Percentiles rank a stretch among this genome's conserved stretches.
These are phyloP conservation scores for Sphagnurus paluster DNA, from an alignment of 1,284 basidiomycete species.

Conservation along the genomic window DNA sequence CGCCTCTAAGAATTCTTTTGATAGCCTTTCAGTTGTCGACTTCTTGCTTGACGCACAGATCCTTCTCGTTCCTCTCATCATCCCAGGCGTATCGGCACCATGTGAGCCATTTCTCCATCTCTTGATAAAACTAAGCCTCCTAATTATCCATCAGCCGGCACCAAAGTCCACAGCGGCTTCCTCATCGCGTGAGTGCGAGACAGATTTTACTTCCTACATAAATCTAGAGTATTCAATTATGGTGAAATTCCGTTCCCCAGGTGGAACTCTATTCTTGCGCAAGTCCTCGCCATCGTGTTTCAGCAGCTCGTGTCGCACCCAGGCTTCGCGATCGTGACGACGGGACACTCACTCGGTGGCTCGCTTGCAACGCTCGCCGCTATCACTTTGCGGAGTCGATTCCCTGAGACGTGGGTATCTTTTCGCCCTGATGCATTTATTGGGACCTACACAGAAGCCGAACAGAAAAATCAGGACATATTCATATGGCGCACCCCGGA, in stretches of 20 bases:
- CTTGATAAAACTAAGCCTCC: not conserved
- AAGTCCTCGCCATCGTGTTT: conserved; percentile 27
- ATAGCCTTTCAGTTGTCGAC: conserved; percentile 35
- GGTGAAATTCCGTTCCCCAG: conserved; percentile 22
- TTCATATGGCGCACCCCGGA: conserved; percentile 49
- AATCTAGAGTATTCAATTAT: no score
- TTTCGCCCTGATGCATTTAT: not conserved
- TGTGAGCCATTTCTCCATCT: conserved; percentile 23
- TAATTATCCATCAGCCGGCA: conserved; percentile 28
- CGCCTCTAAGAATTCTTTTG: conserved; percentile 11
- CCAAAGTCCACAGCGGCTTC: conserved; percentile 45
- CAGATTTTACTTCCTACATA: no score
- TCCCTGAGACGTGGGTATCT: conserved; percentile 37
- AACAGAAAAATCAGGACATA: conserved; percentile 37
- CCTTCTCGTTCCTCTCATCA: conserved; percentile 34
- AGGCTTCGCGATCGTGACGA: conserved; percentile 40
- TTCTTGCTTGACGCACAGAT: conserved; percentile 37
- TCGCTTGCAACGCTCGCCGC: conserved; percentile 45
- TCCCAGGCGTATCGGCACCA: conserved; percentile 35
- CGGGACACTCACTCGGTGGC: conserved; percentile 52
- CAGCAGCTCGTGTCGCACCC: conserved; percentile 29
- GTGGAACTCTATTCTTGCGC: conserved; percentile 46
- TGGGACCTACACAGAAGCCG: not conserved
- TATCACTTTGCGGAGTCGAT: conserved; percentile 39
- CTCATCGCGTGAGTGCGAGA: conserved; percentile 36